These are phyloP conservation scores for Candida glucosophila DNA, from an alignment of 1,139 yeast genomes.

Conservation along the genomic window DNA sequence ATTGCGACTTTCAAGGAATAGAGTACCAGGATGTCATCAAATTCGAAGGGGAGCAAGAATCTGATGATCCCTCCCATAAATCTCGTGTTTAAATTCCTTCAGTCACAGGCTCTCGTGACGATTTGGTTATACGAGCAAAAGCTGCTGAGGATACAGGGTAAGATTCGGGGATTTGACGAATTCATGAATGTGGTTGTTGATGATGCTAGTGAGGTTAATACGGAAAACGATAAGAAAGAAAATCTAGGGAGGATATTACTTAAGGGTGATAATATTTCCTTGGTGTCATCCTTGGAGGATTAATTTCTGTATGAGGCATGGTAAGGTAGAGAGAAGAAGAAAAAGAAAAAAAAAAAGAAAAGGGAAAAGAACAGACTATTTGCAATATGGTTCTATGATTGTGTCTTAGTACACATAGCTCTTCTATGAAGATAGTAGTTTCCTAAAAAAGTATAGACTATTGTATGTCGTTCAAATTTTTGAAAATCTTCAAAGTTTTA, in stretches of 20 bases:
- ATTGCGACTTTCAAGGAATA: background rate
- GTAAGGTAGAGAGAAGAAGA: background rate
- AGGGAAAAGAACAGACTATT: too few species aligned
- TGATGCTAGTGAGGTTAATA: slow-evolving; percentile 67
- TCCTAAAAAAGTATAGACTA: too few species aligned
- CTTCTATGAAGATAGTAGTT: too few species aligned
- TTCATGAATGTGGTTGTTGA: slow-evolving; percentile 95
- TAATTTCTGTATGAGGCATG: background rate
- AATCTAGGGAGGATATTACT: slow-evolving; percentile 52
- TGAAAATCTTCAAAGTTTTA: too few species aligned
- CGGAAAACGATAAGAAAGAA: slow-evolving; percentile 31
- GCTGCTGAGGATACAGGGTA: slow-evolving; percentile 71
- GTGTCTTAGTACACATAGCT: too few species aligned
- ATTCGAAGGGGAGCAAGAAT: slow-evolving; percentile 13
- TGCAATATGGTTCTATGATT: too few species aligned
- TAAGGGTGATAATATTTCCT: slow-evolving; percentile 90
- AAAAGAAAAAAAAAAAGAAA: background rate
- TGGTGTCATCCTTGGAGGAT: slow-evolving; percentile 44
- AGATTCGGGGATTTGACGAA: slow-evolving; percentile 89
- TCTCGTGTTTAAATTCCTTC: slow-evolving; percentile 77
- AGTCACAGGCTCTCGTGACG: slow-evolving; percentile 69
- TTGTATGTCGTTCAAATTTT: too few species aligned
- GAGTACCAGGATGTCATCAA: slow-evolving; percentile 11
- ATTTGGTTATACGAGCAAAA: slow-evolving; percentile 89
- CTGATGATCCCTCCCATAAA: slow-evolving; percentile 82